Conservation (phyloP, 2,329 filamentous ascomycete genomes). For the Epichloe hybrida region DNA sequence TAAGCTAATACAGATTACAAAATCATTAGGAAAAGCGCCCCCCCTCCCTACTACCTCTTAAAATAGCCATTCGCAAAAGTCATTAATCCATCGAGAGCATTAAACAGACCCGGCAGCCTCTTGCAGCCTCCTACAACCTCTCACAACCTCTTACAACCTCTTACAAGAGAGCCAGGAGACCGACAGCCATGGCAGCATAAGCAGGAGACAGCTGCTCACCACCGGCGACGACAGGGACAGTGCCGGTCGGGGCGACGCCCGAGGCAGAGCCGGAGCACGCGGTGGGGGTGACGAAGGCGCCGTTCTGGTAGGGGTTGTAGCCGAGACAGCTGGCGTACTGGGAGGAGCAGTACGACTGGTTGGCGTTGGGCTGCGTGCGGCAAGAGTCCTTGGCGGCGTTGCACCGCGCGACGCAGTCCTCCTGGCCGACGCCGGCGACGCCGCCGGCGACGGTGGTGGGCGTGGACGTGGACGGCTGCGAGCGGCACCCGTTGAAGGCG, state of each 20-base stretch:
- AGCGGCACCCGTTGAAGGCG: neutral
- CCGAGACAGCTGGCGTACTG: slow-evolving; percentile 2
- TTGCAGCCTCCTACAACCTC: too few relatives aligned
- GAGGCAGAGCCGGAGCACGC: neutral
- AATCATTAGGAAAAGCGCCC: too few relatives aligned
- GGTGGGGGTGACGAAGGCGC: neutral
- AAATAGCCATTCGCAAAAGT: too few relatives aligned
- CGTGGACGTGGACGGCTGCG: neutral
- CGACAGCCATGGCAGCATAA: slow-evolving; percentile 2
- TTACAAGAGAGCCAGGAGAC: neutral
- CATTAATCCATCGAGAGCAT: too few relatives aligned
- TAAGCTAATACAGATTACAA: too few relatives aligned
- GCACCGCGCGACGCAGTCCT: slow-evolving; percentile 1
- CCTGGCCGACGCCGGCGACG: neutral
- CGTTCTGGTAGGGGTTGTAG: neutral
- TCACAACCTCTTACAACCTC: too few relatives aligned
- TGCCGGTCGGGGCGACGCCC: neutral
- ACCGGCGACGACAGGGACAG: neutral
- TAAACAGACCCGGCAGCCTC: too few relatives aligned
- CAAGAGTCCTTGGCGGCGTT: neutral
- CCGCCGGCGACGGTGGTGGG: neutral
- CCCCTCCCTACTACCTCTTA: too few relatives aligned
- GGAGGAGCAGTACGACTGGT: neutral
- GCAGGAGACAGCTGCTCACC: neutral
- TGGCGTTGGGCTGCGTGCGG: neutral